Base-by-base conservation (phyloP, 331 rosid species). In the Quercus phellos region DNA sequence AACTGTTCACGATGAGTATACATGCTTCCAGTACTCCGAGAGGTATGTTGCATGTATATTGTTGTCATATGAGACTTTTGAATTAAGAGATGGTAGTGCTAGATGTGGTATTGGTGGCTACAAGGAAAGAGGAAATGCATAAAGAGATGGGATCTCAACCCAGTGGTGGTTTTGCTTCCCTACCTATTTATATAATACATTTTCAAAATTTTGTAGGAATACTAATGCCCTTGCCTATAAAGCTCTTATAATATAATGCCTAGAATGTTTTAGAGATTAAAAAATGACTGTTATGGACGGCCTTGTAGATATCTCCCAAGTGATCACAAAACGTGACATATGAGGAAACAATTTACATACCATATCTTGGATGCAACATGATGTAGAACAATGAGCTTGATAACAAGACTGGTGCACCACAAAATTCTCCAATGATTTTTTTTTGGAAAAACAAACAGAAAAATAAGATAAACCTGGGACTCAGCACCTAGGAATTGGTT, bases 1-100 rank as follows among this genome's bases (percentile, higher is more conserved):
- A 42, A 91, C 92, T 38, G 92, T 94, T 81, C 94, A 78, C 26
- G 91, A 91, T 6, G 99, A 92, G 83, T 94, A 94, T 86, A 88
- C 92, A 68, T 94, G 98, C 90, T 94, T 94, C 83, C 94, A 88
- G 74, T 94, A 90, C 87, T 61, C 93, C 43, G 87, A 78, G 79
- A 90, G 99, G 99, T 94, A 88, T 75, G 88, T 56, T 72, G 75
- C 81, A 32, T 76, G 54, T 38, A 61, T 71, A 79, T 68, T 54
- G 68, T 61, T 68, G 34, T 74, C 53, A 74, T 53, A 60, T 75
- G 60, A 43, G 5, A 5, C 74, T 59, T 69, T 70, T 29, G n/a
- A 32, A 22, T 66, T 66, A 18, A 18, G 24, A 66, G 51, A 66
- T 66, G 71, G 27, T 32, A 34, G 11, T 66, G n/a, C 34, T 58